A percentile compares a stretch with the other conserved stretches of the same genome.
Evolutionary conservation across 192 early-diverging fungal genomes (phyloP).

Genomic region (Podila verticillata): DNA sequence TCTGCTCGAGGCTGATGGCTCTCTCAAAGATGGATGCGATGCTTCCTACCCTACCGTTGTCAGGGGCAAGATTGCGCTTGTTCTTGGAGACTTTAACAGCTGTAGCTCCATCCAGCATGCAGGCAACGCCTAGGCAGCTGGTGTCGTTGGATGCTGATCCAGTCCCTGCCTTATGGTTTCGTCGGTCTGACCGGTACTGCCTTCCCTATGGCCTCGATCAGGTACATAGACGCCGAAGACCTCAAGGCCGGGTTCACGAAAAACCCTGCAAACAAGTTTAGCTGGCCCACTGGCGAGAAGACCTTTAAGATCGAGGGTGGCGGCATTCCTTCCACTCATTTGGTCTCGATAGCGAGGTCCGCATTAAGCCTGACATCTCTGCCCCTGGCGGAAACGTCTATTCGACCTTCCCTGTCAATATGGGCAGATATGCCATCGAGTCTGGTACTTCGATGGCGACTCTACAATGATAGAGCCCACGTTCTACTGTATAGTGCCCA

Average conservation of each 20-base stretch:
- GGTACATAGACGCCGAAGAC: constrained; percentile 37
- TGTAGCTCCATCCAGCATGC: constrained; percentile 53
- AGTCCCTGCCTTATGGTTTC: constrained; percentile 35
- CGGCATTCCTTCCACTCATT: constrained; percentile 31
- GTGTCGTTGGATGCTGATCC: constrained; percentile 30
- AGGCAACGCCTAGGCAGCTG: constrained; percentile 25
- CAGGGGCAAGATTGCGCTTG: constrained; percentile 60
- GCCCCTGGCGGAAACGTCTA: constrained; percentile 78
- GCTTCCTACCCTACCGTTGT: constrained; percentile 12
- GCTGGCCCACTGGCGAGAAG: constrained; percentile 5
- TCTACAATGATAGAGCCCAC: constrained; percentile 73
- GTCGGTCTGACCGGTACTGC: constrained; percentile 15
- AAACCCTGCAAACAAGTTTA: constrained; percentile 10
- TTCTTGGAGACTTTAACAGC: constrained; percentile 35
- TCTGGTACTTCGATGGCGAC: constrained; percentile 89
- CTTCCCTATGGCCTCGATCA: constrained; percentile 45
- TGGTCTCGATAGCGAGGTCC: constrained; percentile 46
- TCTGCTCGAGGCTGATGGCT: constrained; percentile 22
- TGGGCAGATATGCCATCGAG: constrained; percentile 51
- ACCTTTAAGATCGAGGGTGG: constrained; percentile 20
- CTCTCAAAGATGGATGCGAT: constrained; percentile 28
- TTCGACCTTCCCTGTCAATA: constrained; percentile 64
- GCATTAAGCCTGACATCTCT: constrained; percentile 65
- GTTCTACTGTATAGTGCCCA: constrained; percentile 69
- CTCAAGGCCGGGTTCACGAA: constrained; percentile 26